Conservation (phyloP, 2,329 filamentous ascomycete species). For the Colletotrichum kahawae region DNA sequence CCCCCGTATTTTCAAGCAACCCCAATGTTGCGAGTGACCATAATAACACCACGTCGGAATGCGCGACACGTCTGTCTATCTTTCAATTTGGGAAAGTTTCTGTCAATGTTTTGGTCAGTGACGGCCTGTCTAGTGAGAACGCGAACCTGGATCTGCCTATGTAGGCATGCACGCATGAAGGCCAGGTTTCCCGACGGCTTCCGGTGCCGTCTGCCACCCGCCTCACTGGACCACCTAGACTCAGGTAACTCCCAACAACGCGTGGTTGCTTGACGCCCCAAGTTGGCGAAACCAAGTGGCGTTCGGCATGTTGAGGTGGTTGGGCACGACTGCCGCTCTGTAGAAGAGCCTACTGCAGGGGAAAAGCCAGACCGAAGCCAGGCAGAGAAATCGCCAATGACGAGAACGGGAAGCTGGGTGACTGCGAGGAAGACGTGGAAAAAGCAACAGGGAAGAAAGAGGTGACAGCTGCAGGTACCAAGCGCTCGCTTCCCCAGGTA, state of each 20-base stretch:
- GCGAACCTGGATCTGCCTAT: not conserved
- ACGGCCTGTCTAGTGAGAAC: not conserved
- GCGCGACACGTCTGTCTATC: not conserved
- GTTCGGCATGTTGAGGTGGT: not conserved
- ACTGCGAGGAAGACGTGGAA: not conserved
- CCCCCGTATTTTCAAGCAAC: conserved; percentile 10
- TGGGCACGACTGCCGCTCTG: not conserved
- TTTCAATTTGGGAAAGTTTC: not conserved
- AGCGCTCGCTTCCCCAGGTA: conserved; percentile 2
- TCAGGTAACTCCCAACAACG: not conserved
- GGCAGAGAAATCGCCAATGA: not conserved
- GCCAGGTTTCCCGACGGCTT: not conserved
- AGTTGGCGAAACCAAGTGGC: not conserved
- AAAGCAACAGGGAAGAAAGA: not conserved
- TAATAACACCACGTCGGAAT: not conserved
- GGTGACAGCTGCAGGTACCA: conserved; percentile 17
- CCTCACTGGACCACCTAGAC: not conserved
- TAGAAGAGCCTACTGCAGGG: not conserved
- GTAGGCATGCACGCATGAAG: not conserved
- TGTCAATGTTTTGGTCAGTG: not conserved
- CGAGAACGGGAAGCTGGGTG: not conserved
- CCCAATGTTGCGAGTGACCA: not conserved
- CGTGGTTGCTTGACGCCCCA: not conserved
- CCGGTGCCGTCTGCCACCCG: not conserved
- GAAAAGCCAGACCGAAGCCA: not conserved